Evolutionary conservation across 2,329 filamentous ascomycete genomes (phyloP), one percentile per base, ranked within the genome.

Genomic region (Grosmannia penicillata): DNA sequence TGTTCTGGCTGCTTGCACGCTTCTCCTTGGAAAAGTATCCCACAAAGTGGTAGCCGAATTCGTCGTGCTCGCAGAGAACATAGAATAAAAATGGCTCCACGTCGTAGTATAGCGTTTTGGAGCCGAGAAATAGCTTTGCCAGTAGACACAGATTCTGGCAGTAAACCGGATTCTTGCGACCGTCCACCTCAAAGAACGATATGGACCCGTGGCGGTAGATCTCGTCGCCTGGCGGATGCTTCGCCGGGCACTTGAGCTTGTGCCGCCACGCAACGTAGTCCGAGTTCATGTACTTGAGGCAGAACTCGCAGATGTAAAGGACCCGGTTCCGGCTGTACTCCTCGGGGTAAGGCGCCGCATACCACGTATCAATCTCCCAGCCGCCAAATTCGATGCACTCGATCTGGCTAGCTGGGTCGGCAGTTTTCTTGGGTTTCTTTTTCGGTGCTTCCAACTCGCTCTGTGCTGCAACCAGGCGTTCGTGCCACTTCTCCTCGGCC

Each of bases 11-110:
- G 57, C 84, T 89, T 3, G 85, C 81, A 31, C 93, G 72, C 61
- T 98, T 98, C 61, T 98, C 91, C 56, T 98, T 98, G 36, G 91
- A 96, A 52, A 98, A 98, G 55, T 98, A 98, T n/a, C 91, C 91
- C 21, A 96, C 89, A 48, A 98, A 91, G 55, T 95, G 91, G 53
- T 91, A 95, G 15, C 89, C 89, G 15, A 80, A 73, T 40, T 91
- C 81, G 52, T 95, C 83, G 49, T 87, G 89, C 50, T 94, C 91
- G 47, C 86, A 93, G 62, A 96, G 83, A 49, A 95, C 87, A 56
- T 96, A 96, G 62, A 96, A 96, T 7, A 96, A 60, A 56, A 96
- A 96, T 0, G 89, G 91, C 48, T 96, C 89, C 2, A 96, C 89
- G 51, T 96, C 89, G 60, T 96, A 96, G 63, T 96, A 96, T 4